Conservation (phyloP, 345 rosid species). For the Xanthoceras sorbifolium region DNA sequence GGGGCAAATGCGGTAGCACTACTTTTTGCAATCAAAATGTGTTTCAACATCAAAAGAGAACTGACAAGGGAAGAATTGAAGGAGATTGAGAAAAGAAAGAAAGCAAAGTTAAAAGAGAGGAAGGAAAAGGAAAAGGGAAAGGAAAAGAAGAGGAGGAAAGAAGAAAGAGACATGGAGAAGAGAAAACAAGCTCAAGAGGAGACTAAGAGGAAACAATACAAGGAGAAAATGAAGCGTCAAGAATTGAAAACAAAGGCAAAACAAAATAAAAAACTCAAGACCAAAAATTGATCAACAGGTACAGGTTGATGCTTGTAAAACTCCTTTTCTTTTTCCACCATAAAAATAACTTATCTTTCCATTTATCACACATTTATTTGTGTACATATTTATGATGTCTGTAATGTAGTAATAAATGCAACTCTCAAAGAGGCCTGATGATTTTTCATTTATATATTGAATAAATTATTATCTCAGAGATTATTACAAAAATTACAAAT, state of each 20-base stretch:
- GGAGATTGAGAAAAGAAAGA: constrained; percentile 22
- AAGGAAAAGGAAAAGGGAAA: neutral
- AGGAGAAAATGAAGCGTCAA: constrained; percentile 1
- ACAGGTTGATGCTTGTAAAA: too few relatives aligned
- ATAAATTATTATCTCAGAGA: constrained; percentile 2
- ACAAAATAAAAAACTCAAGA: constrained; percentile 9
- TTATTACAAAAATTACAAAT: constrained; percentile 15
- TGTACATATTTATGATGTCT: neutral
- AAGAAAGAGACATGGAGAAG: neutral
- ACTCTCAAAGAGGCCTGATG: neutral
- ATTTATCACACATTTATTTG: too few relatives aligned
- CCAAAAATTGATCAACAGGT: neutral
- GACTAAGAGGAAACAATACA: constrained; percentile 8
- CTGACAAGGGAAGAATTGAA: constrained; percentile 26
- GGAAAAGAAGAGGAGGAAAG: neutral
- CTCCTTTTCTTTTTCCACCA: too few relatives aligned
- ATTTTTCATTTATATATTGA: neutral
- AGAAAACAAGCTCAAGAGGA: neutral
- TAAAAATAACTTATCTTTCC: too few relatives aligned
- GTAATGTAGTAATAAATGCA: neutral
- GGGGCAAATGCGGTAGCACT: neutral
- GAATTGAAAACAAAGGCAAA: neutral
- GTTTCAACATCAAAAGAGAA: constrained; percentile 18
- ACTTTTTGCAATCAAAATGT: constrained; percentile 16
- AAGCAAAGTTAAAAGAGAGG: constrained; percentile 17